Conservation (phyloP, 176 grass and related monocot species). For the Hyparrhenia diplandra region DNA sequence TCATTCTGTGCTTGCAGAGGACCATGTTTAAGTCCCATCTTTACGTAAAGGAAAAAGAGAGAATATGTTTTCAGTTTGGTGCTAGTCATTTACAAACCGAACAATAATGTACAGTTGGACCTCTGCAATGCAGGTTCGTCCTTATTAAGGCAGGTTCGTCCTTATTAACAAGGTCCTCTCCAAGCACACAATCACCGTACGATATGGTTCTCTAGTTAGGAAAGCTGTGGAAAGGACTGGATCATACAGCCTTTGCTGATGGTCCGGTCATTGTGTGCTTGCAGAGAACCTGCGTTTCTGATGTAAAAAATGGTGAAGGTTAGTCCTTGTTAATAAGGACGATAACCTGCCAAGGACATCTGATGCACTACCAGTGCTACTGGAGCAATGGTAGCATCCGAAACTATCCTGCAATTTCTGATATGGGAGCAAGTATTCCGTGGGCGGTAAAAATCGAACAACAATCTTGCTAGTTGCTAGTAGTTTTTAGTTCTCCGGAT, state of each 20-base stretch:
- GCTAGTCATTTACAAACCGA: conserved; percentile 15
- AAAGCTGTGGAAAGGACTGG: conserved; percentile 30
- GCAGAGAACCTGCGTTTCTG: neutral
- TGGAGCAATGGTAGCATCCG: neutral
- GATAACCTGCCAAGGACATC: neutral
- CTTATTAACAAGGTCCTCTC: too few species aligned
- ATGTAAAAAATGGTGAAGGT: conserved; percentile 17
- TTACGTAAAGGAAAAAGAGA: conserved; percentile 30
- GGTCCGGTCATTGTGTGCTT: conserved; percentile 28
- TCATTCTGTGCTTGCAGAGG: conserved; percentile 22
- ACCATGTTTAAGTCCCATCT: conserved; percentile 28
- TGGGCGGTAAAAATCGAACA: neutral
- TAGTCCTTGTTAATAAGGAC: conserved; percentile 18
- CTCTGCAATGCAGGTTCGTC: too few species aligned
- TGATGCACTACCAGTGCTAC: neutral
- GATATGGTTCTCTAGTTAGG: conserved; percentile 18
- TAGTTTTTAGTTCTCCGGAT: neutral
- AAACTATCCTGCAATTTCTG: neutral
- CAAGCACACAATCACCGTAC: too few species aligned
- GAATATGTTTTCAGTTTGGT: conserved; percentile 38
- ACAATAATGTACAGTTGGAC: too few species aligned
- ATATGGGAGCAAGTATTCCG: neutral
- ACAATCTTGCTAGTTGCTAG: neutral
- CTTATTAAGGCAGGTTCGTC: too few species aligned
- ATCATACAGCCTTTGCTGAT: conserved; percentile 17